Percentiles rank a stretch among this genome's conserved stretches.
Evolutionary conservation across 768 basidiomycete genomes (phyloP).

Genomic region (Neoboletus subvelutipes): DNA sequence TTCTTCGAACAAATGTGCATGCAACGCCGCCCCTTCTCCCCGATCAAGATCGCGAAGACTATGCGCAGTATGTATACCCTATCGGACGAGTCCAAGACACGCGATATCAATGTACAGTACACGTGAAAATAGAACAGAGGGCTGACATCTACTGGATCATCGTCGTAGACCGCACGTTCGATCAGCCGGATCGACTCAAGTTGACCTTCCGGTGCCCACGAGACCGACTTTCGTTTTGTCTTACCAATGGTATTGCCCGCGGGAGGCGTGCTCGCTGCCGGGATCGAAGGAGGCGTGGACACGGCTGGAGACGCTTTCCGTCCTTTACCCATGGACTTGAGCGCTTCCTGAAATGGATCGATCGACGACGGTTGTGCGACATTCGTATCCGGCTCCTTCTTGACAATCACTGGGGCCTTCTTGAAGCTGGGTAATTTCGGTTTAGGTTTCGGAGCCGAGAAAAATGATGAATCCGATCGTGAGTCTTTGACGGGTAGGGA

Average conservation of each 20-base stretch:
- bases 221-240: conserved; percentile 75
- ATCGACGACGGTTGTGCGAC: conserved; percentile 74
- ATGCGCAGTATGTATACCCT: conserved; percentile 72
- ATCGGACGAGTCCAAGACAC: conserved; percentile 38
- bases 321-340: conserved; percentile 69
- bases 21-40: conserved; percentile 82
- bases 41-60: conserved; percentile 84
- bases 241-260: conserved; percentile 41
- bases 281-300: conserved; percentile 53
- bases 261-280: conserved; percentile 32
- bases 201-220: conserved; percentile 72
- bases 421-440: conserved; percentile 84
- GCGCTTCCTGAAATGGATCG: conserved; percentile 80
- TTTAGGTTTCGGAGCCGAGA: conserved; percentile 83
- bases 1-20: conserved; percentile 83
- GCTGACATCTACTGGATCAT: conserved; percentile 86
- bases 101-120: conserved; percentile 54
- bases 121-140: conserved; percentile 40
- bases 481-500: conserved; percentile 61
- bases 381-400: conserved; percentile 56
- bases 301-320: conserved; percentile 62
- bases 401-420: conserved; percentile 57
- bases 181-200: conserved; percentile 78
- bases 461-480: conserved; percentile 85
- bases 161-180: conserved; percentile 86